Base-by-base conservation (phyloP, 306 rosid genomes). In the Citrullus mucosospermus region DNA sequence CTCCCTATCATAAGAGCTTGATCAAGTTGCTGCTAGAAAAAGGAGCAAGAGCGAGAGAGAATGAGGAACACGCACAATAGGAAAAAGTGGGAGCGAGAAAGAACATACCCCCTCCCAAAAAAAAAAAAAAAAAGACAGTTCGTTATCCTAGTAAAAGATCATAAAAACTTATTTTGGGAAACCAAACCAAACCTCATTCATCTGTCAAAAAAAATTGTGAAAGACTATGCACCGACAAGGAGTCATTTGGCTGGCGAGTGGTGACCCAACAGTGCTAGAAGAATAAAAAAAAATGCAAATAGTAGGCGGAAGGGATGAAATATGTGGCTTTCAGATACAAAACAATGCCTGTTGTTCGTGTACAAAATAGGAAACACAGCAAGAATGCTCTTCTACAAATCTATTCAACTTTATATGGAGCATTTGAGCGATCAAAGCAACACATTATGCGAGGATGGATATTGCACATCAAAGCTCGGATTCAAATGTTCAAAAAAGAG, bases 361-460 rank as follows among this genome's bases (percentile, higher is more conserved):
- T 74, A 53, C 62, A 74, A 16, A 54, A 18, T 53, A 74, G 48
- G 41, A 51, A 61, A 48, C 75, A 48, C 62, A 51, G 53, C 60
- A 44, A 48, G 71, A 78, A 61, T 28, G 71, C 80, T 78, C 60
- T 44, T 30, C 60, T 44, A 46, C 73, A 25, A 77, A 43, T 41
- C 58, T 63, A 61, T 78, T 61, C 56, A 60, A 41, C 43, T 28
- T 41, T 60, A 63, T 14, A 50, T 46, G 72, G 69, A 62, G 80
- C 70, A 78, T 78, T 46, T 10, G 73, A 78, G 73, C 7, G 72
- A 63, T 78, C 28, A 34, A 28, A 63, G 46, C 74, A 63, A 50
- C 81, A 78, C 17, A 63, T 14, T 34, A 28, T 65, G 50, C 36
- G 1, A 16, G 15, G 77, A 13, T 72, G 78, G 2, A 56, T 44